A percentile compares a stretch with the other conserved stretches of the same genome.
These are phyloP conservation scores for Thielaviopsis musarum DNA, from an alignment of 2,329 filamentous ascomycete genomes.

Conservation along the genomic window DNA sequence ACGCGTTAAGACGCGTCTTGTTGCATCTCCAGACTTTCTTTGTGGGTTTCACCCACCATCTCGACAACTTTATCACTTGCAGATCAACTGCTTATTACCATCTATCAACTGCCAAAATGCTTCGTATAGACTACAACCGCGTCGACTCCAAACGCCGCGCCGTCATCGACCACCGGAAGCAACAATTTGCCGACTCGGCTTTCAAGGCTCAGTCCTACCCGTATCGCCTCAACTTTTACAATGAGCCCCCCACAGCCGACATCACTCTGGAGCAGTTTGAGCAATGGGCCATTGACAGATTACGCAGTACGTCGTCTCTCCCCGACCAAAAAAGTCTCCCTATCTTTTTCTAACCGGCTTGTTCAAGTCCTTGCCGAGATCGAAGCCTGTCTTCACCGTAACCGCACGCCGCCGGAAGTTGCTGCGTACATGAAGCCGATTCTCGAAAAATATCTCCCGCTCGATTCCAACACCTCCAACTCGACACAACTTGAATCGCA, in stretches of 20 bases:
- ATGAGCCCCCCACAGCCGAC: conserved; percentile 72
- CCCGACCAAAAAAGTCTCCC: neutral
- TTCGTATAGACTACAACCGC: conserved; percentile 34
- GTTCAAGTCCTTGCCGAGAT: conserved; percentile 61
- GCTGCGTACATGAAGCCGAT: conserved; percentile 68
- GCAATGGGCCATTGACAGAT: conserved; percentile 89
- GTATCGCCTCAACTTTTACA: conserved; percentile 83
- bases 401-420: conserved; percentile 70
- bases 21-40: too few relatives aligned
- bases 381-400: conserved; percentile 90
- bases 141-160: conserved; percentile 58
- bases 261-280: conserved; percentile 96
- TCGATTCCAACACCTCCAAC: conserved; percentile 56
- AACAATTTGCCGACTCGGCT: conserved; percentile 62
- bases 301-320: conserved; percentile 44
- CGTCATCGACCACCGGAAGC: conserved; percentile 63
- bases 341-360: neutral
- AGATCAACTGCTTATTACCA: neutral
- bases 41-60: neutral
- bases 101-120: conserved; percentile 21
- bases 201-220: conserved; percentile 69
- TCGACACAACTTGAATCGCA: conserved; percentile 46
- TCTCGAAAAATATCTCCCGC: conserved; percentile 71
- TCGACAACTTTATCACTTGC: neutral
- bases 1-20: neutral